Evolutionary conservation across 202 grass and related monocot genomes (phyloP), one percentile per base, ranked within the genome.

Genomic region (Panicum hallii): DNA sequence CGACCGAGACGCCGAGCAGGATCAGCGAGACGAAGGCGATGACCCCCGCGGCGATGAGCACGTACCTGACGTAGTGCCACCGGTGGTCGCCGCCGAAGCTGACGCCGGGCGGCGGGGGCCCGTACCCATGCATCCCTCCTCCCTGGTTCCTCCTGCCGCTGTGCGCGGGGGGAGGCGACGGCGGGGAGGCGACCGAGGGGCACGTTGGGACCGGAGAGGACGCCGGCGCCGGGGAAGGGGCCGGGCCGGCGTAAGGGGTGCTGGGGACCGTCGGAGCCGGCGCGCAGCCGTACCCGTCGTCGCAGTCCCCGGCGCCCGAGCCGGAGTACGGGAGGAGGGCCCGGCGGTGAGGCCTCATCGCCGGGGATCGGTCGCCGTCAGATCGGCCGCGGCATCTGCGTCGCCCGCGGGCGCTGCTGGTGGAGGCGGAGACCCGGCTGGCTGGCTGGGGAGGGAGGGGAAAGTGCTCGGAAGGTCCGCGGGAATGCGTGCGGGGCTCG

Each of bases 1-100:
- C 79, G 53, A 95, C 22, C 53, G 83, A 50, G 40, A 78, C 46
- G 6, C 64, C 75, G 77, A 88, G 32, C 65, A 88, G 32, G 71
- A 88, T 61, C 9, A 86, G 50, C 38, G 78, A 79, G 75, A 92
- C 48, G 66, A 95, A 56, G 3, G 68, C 47, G 87, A 90, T 36
- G 5, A 70, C 78, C 10, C 75, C 70, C 19, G 72, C 53, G 23
- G 76, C 72, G 74, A 32, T 0, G 58, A 75, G 15, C 50, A 5
- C 46, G 79, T 11, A 49, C 41, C 1, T 80, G 82, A 82, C 5
- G 53, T 70, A 5, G 7, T 44, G 56, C 5, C 41, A 56, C 9
- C 16, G 40, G 30, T 7, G 28, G 49, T 15, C 4, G 47, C 0
- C 42, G 28, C 5, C 52, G 0, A 26, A 26, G 26, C 26, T 26